Base-by-base conservation (phyloP, 202 grass and related monocot genomes). In the Setaria viridis region DNA sequence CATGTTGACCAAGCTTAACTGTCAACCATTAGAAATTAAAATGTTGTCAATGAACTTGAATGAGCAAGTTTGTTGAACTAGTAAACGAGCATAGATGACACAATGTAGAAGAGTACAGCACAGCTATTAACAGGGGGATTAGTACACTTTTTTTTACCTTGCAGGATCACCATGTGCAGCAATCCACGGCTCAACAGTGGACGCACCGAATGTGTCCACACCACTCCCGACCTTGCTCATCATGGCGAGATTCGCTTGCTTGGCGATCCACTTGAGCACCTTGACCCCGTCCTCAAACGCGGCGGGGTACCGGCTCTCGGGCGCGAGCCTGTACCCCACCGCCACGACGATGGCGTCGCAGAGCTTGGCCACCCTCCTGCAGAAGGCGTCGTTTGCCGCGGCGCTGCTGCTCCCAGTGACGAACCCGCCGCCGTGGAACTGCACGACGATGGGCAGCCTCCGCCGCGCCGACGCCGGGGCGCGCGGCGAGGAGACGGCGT, bases 381-480 rank as follows among this genome's bases (percentile, higher is more conserved):
- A 98, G 87, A 95, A 95, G 85, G 85, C 86, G 79, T 98, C 95
- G 78, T 98, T 98, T 83, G 95, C 85, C 0, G 71, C 58, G 56
- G 89, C 91, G 50, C 72, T 87, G 80, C 81, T 98, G 88, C 95
- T 98, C 25, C 95, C 93, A 12, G 91, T 78, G 43, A 90, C 85
- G 77, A 97, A 95, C 1, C 91, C 95, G 0, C 95, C 95, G 73
- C 95, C 95, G 81, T 97, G 95, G 78, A 97, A 95, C 87, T 98
- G 93, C 65, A 98, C 90, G 80, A 98, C 76, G 85, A 95, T 87
- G 47, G 95, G 95, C 17, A 98, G 87, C 89, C 85, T 91, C 19
- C 83, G 69, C 1, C 90, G 77, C 34, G 85, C 78, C 16, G 75
- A 87, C 7, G 51, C 65, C 0, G 91, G 85, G 25, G 83, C 84